phyloP scores from a whole-genome alignment of 2,329 filamentous ascomycete species.

The Diplodia seriata region DNA sequence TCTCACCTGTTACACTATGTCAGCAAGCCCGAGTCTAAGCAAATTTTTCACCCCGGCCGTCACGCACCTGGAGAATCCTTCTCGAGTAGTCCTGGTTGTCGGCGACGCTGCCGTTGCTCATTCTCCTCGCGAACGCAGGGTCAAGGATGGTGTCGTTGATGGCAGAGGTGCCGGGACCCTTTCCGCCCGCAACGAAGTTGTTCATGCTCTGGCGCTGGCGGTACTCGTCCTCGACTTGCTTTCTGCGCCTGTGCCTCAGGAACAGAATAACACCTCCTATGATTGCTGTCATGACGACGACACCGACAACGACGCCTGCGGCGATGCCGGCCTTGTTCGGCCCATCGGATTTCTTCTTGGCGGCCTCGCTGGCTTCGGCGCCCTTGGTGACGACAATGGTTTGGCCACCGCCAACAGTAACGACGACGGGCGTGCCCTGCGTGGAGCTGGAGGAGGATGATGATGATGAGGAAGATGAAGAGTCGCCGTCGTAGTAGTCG shows the following conservation, averaged over 20 bases:
- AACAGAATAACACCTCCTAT: conserved; percentile 75
- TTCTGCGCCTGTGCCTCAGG: conserved; percentile 76
- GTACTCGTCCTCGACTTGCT: conserved; percentile 83
- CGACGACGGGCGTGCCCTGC: conserved; percentile 36
- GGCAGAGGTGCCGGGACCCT: conserved; percentile 66
- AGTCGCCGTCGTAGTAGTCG: conserved; percentile 42
- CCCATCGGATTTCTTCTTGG: conserved; percentile 40
- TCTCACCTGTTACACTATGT: conserved; percentile 27
- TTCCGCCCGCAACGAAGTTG: conserved; percentile 69
- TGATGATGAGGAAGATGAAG: conserved; percentile 38
- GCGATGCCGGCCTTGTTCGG: conserved; percentile 85
- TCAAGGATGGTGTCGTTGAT: conserved; percentile 86
- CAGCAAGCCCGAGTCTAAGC: background rate
- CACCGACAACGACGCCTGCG: conserved; percentile 84
- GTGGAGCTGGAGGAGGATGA: conserved; percentile 25
- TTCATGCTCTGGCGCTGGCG: conserved; percentile 76
- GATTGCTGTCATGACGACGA: conserved; percentile 71
- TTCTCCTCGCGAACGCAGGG: conserved; percentile 78
- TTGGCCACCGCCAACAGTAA: conserved; percentile 42
- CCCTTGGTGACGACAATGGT: conserved; percentile 45
- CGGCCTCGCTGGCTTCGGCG: conserved; percentile 54
- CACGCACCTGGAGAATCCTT: conserved; percentile 86
- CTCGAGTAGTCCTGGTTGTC: conserved; percentile 97
- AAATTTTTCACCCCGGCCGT: no score
- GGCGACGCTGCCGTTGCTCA: conserved; percentile 95